Base-by-base conservation (phyloP, 345 rosid genomes). In the Capsella bursapastoris region DNA sequence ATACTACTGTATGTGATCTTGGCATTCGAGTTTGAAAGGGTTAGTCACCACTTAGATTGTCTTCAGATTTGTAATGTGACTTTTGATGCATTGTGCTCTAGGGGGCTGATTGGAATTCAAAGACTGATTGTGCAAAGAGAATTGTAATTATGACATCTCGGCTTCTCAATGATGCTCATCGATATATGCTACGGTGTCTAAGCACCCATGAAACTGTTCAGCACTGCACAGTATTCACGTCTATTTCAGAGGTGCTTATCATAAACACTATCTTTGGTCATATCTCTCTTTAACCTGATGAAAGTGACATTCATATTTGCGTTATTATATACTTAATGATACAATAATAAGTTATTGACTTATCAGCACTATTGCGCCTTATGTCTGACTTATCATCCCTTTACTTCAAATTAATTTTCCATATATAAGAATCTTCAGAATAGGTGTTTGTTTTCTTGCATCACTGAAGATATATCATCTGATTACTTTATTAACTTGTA, bases 161-260 rank as follows among this genome's bases (percentile, higher is more conserved):
- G 65, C 82, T 94, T 55, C 80, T 94, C 43, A 94, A 91, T 34
- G 97, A 94, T 81, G 89, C 97, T 62, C 99, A 94, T 87, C 89
- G 99, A 34, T 91, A 90, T 82, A 86, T 89, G 68, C 70, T 94
- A 57, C 93, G 96, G 50, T 90, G 96, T 81, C 78, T 94, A 70
- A 84, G 85, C 80, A 75, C 85, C 8, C 93, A 87, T 72, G 75
- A 76, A 71, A 78, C 78, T 73, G 83, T 90, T 83, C 75, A 70
- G 7, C 72, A 34, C 50, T 88, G 91, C 85, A 72, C 82, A 34
- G 74, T 95, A 43, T 84, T 85, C 79, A 91, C 99, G 25, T 90
- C 95, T 60, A 87, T 95, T 69, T 85, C 99, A 7, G 99, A 95
- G 99, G 99, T 91, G 72, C 63, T 80, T 73, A 11, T 41, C 72